These are phyloP conservation scores for Russula olivacea DNA, from an alignment of 768 basidiomycete species.

Conservation along the genomic window DNA sequence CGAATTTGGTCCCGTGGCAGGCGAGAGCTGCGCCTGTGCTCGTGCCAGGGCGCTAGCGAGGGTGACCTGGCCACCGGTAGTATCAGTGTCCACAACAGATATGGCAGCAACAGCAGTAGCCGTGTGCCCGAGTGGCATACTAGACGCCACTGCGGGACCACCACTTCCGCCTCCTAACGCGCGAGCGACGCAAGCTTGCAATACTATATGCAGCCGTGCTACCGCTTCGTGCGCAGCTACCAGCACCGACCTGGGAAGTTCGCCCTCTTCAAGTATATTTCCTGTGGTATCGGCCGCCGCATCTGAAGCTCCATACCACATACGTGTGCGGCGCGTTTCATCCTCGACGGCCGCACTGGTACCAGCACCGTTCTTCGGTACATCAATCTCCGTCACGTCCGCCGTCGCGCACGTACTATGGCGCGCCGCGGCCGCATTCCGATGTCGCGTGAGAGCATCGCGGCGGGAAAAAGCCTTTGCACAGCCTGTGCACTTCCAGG, in stretches of 20 bases:
- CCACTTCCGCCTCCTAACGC: slow-evolving; percentile 1
- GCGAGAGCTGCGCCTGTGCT: slow-evolving; percentile 48
- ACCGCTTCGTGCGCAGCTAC: slow-evolving; percentile 23
- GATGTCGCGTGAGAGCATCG: slow-evolving; percentile 76
- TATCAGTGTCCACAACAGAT: slow-evolving; percentile 31
- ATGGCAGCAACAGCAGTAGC: slow-evolving; percentile 27
- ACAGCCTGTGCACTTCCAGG: slow-evolving; percentile 70
- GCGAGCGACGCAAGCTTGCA: slow-evolving; percentile 20
- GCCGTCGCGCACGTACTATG: slow-evolving; percentile 50
- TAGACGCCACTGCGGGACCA: neutral
- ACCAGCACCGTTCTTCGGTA: slow-evolving; percentile 41
- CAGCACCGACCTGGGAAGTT: slow-evolving; percentile 20
- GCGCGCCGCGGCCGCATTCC: slow-evolving; percentile 48
- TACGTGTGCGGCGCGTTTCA: slow-evolving; percentile 50
- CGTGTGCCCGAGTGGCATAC: slow-evolving; percentile 10
- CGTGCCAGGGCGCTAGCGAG: slow-evolving; percentile 67
- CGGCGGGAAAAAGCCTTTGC: slow-evolving; percentile 68
- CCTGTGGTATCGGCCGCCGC: neutral
- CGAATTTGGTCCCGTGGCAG: slow-evolving; percentile 5
- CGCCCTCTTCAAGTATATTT: slow-evolving; percentile 24
- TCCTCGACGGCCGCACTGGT: slow-evolving; percentile 34
- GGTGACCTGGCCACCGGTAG: slow-evolving; percentile 56
- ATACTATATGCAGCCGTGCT: slow-evolving; percentile 17
- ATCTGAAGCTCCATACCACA: slow-evolving; percentile 59
- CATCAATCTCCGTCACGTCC: slow-evolving; percentile 50